Evolutionary conservation across 2,329 filamentous ascomycete species (phyloP).

Genomic region (Trichoderma breve): DNA sequence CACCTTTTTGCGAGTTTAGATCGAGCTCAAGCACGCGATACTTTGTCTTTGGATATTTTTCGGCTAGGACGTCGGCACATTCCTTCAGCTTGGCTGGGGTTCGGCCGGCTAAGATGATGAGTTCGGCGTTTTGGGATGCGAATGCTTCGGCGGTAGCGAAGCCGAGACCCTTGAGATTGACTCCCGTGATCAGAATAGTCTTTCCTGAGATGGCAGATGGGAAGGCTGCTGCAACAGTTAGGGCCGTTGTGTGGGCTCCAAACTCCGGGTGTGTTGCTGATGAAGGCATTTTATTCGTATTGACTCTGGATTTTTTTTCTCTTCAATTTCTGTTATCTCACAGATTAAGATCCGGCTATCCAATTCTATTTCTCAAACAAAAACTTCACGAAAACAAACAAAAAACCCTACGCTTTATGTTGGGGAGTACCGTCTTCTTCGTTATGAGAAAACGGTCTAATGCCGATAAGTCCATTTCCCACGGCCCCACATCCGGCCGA

Average conservation of each 20-base stretch:
- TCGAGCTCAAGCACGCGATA: not conserved
- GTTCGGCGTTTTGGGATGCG: conserved; percentile 5
- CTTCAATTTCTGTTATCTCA: not conserved
- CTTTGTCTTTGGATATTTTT: not conserved
- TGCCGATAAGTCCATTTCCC: conserved; percentile 14
- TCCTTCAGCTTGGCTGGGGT: conserved; percentile 13
- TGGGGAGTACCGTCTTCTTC: not conserved
- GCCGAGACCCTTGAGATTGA: conserved; percentile 17
- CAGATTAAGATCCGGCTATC: not conserved
- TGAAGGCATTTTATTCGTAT: not conserved
- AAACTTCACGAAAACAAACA: too few relatives aligned
- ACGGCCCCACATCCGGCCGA: conserved; percentile 8
- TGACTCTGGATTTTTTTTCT: not conserved
- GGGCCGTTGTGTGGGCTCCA: not conserved
- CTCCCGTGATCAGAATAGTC: conserved; percentile 7
- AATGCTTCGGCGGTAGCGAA: conserved; percentile 15
- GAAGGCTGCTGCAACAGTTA: not conserved
- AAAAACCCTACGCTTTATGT: not conserved
- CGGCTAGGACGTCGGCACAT: not conserved
- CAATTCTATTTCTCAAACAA: not conserved
- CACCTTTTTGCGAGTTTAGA: not conserved
- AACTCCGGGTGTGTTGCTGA: conserved; percentile 11
- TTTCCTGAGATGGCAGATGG: not conserved
- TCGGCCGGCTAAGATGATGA: conserved; percentile 11
- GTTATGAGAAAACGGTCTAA: not conserved